Conservation (phyloP, 2,329 filamentous ascomycete species). For the Cordyceps pruinosa region DNA sequence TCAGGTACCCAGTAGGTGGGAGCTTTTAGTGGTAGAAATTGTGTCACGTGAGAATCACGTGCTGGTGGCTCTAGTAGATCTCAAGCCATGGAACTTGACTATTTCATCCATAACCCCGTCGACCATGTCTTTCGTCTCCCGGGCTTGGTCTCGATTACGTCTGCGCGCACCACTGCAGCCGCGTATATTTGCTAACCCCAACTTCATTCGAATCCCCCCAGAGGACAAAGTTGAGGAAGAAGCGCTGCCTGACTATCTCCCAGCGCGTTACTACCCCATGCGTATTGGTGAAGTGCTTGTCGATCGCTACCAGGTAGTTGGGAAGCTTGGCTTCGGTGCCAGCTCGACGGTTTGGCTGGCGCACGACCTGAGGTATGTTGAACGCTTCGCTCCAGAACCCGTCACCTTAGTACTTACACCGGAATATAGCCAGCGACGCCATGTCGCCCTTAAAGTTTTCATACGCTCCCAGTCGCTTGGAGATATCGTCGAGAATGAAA, state of each 20-base stretch:
- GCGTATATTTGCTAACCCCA: background rate
- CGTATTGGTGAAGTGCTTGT: constrained; percentile 18
- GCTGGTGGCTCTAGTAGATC: too few relatives aligned
- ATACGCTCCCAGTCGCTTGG: background rate
- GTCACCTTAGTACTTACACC: background rate
- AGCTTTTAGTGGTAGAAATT: too few relatives aligned
- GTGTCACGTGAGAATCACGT: too few relatives aligned
- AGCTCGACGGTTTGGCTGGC: constrained; percentile 12
- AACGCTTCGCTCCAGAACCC: background rate
- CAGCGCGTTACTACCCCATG: constrained; percentile 18
- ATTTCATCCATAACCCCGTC: too few relatives aligned
- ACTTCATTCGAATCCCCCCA: background rate
- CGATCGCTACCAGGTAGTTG: constrained; percentile 18
- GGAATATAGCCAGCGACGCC: background rate
- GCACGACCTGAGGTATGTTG: constrained; percentile 2
- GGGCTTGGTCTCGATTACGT: too few relatives aligned
- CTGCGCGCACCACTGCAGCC: background rate
- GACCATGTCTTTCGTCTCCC: too few relatives aligned
- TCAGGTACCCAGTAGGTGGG: too few relatives aligned
- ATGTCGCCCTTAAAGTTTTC: constrained; percentile 1
- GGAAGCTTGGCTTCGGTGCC: constrained; percentile 20
- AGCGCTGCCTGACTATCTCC: constrained; percentile 18
- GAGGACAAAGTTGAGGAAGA: constrained; percentile 19
- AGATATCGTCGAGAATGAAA: background rate
- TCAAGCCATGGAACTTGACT: too few relatives aligned